Evolutionary conservation across 139 green algal species (phyloP).

Genomic region (Ettlia oleoabundans): DNA sequence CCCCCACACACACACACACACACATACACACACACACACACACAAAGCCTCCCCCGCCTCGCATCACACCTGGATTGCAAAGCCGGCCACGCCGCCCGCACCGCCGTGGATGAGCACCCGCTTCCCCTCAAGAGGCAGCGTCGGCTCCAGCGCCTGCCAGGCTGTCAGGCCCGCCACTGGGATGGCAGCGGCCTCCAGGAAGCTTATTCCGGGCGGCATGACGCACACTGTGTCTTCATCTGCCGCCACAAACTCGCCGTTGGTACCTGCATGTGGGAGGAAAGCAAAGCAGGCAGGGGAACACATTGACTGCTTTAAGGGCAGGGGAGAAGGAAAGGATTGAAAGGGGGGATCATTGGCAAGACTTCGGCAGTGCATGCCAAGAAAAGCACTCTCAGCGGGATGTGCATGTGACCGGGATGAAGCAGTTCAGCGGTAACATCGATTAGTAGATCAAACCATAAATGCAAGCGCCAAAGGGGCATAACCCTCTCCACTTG

Average conservation of each 20-base stretch:
- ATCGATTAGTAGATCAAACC: too few relatives aligned
- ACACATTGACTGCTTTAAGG: too few relatives aligned
- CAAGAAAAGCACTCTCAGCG: too few relatives aligned
- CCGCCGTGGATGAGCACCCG: conserved; percentile 51
- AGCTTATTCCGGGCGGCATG: conserved; percentile 26
- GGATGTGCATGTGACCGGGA: too few relatives aligned
- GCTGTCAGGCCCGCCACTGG: conserved; percentile 48
- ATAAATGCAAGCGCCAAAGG: too few relatives aligned
- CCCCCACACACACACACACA: not conserved
- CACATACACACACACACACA: not conserved
- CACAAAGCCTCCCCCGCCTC: not conserved
- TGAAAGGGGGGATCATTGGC: too few relatives aligned
- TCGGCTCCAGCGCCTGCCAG: conserved; percentile 49
- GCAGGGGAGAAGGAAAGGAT: too few relatives aligned
- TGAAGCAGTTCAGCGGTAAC: too few relatives aligned
- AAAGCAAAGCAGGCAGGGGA: not conserved
- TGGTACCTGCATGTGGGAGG: not conserved
- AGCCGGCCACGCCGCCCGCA: conserved; percentile 48
- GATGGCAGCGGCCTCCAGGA: conserved; percentile 43
- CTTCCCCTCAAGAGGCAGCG: conserved; percentile 35
- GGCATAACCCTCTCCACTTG: too few relatives aligned
- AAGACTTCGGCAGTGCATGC: too few relatives aligned
- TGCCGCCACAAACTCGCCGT: conserved; percentile 3
- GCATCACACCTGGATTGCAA: conserved; percentile 41
- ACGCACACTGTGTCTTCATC: conserved; percentile 6